phyloP scores from a whole-genome alignment of 2,329 filamentous ascomycete species.

The Aspergillaceae sp. region DNA sequence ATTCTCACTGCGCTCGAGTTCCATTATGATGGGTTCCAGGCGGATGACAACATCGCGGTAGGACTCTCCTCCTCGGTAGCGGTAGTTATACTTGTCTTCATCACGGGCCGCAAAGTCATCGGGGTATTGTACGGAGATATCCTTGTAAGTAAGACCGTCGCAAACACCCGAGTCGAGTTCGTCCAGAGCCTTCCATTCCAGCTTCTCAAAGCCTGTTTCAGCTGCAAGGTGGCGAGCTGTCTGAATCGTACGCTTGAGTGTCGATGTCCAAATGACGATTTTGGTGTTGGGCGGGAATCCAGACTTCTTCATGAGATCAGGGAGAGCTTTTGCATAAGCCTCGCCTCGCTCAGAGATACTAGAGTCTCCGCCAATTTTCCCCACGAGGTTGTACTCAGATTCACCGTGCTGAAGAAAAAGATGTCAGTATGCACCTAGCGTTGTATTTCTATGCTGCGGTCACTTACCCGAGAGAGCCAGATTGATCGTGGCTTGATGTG shows the following conservation, averaged over 20 bases:
- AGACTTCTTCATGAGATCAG: slow-evolving; percentile 73
- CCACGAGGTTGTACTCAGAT: slow-evolving; percentile 81
- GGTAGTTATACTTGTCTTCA: slow-evolving; percentile 99
- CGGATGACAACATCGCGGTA: slow-evolving; percentile 96
- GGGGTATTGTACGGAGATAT: slow-evolving; percentile 84
- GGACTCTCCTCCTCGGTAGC: slow-evolving; percentile 91
- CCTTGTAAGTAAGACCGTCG: slow-evolving; percentile 89
- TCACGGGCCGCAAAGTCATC: slow-evolving; percentile 94
- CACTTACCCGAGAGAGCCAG: slow-evolving; percentile 80
- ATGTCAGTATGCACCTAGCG: slow-evolving; percentile 9
- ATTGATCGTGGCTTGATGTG: slow-evolving; percentile 95
- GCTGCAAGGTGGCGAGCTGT: slow-evolving; percentile 74
- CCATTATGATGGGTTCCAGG: slow-evolving; percentile 98
- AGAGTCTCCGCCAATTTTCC: slow-evolving; percentile 88
- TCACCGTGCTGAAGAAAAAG: slow-evolving; percentile 65
- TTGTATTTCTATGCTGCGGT: neutral
- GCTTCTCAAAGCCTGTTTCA: slow-evolving; percentile 68
- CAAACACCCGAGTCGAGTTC: slow-evolving; percentile 95
- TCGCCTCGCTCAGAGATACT: slow-evolving; percentile 78
- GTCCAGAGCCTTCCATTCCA: slow-evolving; percentile 97
- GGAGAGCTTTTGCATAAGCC: slow-evolving; percentile 75
- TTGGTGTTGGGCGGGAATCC: slow-evolving; percentile 62
- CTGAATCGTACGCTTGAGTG: slow-evolving; percentile 75
- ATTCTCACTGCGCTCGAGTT: slow-evolving; percentile 89
- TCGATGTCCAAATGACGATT: slow-evolving; percentile 68